Conservation (phyloP, 805 yeast genomes). For the Nakazawaea wickerhamii region DNA sequence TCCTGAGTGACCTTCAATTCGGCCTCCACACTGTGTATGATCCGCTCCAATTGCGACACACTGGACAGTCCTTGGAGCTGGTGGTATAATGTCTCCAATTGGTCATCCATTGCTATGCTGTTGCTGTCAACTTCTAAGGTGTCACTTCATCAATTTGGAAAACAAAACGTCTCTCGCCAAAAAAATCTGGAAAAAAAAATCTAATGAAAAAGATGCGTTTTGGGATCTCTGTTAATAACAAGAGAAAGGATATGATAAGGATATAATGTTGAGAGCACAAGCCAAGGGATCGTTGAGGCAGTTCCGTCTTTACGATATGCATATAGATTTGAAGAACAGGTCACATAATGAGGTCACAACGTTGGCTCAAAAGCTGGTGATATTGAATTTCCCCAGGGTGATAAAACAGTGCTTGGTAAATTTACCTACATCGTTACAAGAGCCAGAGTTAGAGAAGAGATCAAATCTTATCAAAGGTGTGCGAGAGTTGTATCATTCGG, state of each 20-base stretch:
- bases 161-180: neutral
- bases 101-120: neutral
- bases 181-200: neutral
- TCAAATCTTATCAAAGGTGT: slow-evolving; percentile 1
- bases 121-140: slow-evolving; percentile 1
- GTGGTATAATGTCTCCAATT: neutral
- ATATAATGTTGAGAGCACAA: neutral
- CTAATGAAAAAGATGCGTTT: neutral
- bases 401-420: slow-evolving; percentile 9
- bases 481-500: slow-evolving; percentile 5
- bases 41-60: slow-evolving; percentile 1
- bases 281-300: neutral
- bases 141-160: neutral
- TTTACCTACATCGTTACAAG: slow-evolving; percentile 11
- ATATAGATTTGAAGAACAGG: neutral
- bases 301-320: neutral
- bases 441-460: neutral
- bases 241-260: too few species aligned
- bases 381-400: slow-evolving; percentile 10
- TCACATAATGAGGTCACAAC: slow-evolving; percentile 1
- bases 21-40: slow-evolving; percentile 1
- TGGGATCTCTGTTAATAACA: too few species aligned
- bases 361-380: slow-evolving; percentile 6
- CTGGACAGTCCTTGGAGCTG: slow-evolving; percentile 7
- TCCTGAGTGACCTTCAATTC: neutral